Evolutionary conservation across 192 early-diverging fungal genomes (phyloP), one percentile per base, ranked within the genome.

Genomic region (Coemansia reversa): DNA sequence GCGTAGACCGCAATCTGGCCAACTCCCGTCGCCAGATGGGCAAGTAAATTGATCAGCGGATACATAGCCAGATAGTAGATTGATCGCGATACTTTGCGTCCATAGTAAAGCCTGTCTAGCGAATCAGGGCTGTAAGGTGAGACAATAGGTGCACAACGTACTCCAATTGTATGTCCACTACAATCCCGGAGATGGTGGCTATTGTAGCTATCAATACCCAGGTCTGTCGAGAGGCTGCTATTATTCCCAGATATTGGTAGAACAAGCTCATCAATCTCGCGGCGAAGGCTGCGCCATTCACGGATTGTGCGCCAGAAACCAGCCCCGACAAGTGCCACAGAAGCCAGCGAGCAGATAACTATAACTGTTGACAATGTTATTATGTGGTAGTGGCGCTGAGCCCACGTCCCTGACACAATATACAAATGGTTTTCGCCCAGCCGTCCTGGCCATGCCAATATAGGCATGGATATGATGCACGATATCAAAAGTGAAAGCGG

Each of bases 1-100:
- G 73, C 70, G 48, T 81, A 81, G 18, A 81, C 79, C 2, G 65
- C 63, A 33, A 81, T 81, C 63, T 81, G 79, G 0, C 79, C 79
- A 47, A 81, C 16, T 0, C 73, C 72, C 1, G 79, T 81, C 27
- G 72, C 63, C 66, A 81, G 20, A 33, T 81, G 79, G 3, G 73
- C 79, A 47, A 81, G 29, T 42, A 81, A 58, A 61, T 81, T 81
- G 30, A 81, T 75, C 28, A 75, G 30, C 33, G 79, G 79, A 27
- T 81, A 81, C 66, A 81, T 58, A 4, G 79, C 79, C 62, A 81
- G 51, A 51, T 81, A 81, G 35, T 81, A 81, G 14, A 81, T 81
- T 11, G 79, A 81, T 29, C 79, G 73, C 25, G 79, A 75, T 23
- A 81, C 79, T 59, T 72, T 75, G 63, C 79, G 79, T 30, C 79